phyloP scores from a whole-genome alignment of 2,329 filamentous ascomycete species.

The Ascochyta viciae-villosae region DNA sequence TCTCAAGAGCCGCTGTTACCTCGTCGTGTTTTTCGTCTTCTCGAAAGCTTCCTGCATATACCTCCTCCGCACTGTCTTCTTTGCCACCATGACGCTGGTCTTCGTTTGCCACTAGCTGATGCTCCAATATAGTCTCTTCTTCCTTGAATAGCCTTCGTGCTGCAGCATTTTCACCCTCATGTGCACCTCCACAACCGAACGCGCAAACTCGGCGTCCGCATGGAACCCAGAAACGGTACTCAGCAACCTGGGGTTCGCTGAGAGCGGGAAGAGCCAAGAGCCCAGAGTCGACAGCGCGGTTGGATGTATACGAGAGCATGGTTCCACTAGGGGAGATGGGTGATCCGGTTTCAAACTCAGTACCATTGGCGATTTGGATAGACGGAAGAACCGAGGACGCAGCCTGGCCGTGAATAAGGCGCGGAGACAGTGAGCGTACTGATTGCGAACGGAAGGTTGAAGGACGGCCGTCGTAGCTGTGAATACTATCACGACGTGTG shows the following conservation, averaged over 20 bases:
- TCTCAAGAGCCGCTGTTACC: neutral
- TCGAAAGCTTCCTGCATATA: neutral
- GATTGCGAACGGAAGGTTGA: slow-evolving; percentile 2
- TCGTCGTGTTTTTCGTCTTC: neutral
- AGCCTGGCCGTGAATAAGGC: neutral
- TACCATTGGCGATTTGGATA: slow-evolving; percentile 42
- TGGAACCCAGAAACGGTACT: slow-evolving; percentile 47
- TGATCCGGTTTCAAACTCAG: slow-evolving; percentile 28
- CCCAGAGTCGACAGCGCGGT: slow-evolving; percentile 35
- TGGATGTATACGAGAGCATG: slow-evolving; percentile 41
- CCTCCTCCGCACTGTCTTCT: neutral
- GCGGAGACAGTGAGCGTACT: neutral
- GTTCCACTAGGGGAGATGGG: slow-evolving; percentile 39
- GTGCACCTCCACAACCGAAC: slow-evolving; percentile 40
- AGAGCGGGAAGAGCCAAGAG: slow-evolving; percentile 41
- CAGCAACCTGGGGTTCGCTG: slow-evolving; percentile 43
- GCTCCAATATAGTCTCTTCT: slow-evolving; percentile 19
- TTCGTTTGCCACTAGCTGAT: neutral
- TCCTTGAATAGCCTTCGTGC: slow-evolving; percentile 41
- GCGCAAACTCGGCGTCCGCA: slow-evolving; percentile 40
- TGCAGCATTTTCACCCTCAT: slow-evolving; percentile 39
- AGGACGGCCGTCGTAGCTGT: neutral
- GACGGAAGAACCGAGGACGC: slow-evolving; percentile 6
- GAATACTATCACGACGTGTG: neutral
- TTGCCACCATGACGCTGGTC: neutral